A percentile compares a stretch with the other conserved stretches of the same genome.
phyloP scores from a whole-genome alignment of 305 asterid genomes.

The Solanum aculeatissimum region DNA sequence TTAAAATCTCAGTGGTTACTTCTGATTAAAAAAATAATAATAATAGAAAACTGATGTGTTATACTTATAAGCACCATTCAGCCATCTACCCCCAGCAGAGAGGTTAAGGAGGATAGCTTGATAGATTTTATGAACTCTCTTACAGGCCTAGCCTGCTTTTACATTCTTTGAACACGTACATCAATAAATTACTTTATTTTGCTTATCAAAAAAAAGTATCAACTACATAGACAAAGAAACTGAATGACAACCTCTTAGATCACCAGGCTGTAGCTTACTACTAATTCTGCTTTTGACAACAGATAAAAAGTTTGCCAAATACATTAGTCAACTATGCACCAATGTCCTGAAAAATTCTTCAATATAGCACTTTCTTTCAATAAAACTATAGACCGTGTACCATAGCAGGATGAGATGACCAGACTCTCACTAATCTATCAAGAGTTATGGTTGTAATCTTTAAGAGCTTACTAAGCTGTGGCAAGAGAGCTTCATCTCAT shows the following conservation, averaged over 20 bases:
- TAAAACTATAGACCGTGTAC: neutral
- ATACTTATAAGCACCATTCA: no score
- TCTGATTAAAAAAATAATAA: neutral
- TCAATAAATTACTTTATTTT: neutral
- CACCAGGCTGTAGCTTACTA: neutral
- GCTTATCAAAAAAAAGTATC: neutral
- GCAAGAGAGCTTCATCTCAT: neutral
- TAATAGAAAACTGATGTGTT: neutral
- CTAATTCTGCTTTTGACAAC: neutral
- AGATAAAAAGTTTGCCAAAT: neutral
- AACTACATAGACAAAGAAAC: neutral
- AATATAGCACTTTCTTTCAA: neutral
- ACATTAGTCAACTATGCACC: neutral
- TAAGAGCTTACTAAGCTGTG: neutral
- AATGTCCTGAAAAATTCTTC: neutral
- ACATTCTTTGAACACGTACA: neutral
- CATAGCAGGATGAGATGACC: neutral
- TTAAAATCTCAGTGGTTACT: constrained; percentile 3
- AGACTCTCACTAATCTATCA: neutral
- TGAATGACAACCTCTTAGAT: neutral
- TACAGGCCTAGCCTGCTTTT: neutral
- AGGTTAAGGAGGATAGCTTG: neutral
- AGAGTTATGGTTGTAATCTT: neutral
- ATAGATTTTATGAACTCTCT: neutral
- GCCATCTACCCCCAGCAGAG: neutral